Evolutionary conservation across 768 basidiomycete genomes (phyloP), one percentile per base, ranked within the genome.

Genomic region (Kwoniella pini): DNA sequence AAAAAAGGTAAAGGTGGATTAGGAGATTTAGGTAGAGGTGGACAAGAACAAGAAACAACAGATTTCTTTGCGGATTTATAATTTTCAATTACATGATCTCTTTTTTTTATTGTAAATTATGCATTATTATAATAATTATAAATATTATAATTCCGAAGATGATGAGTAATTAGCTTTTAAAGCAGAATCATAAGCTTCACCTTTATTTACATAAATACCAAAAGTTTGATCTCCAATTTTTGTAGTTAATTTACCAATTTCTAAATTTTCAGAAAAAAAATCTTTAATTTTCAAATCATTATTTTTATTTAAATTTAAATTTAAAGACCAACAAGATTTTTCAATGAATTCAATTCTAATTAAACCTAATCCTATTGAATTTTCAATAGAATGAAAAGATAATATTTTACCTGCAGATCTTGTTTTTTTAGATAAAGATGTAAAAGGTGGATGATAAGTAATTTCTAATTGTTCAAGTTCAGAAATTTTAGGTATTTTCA

Each of bases 311-410:
- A n/a, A n/a, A n/a, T n/a, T n/a, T n/a, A n/a, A n/a, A n/a, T n/a
- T n/a, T n/a, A n/a, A n/a, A 17, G 54, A 48, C 62, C 71, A 70
- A 63, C 67, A 74, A 2, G 68, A 60, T 40, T 81, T 83, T 13
- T 84, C 82, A 1, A 86, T 83, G 66, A 91, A 88, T 72, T 94
- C 91, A 9, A 91, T 78, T 2, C 92, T 84, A 44, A 96, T 77
- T 28, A 95, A 81, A 1, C 89, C 92, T 3, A 96, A 81, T 0
- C 90, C 93, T 17, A 88, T 79, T 9, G 24, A 27, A 1, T 85
- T 81, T 15, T 80, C 71, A 2, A 42, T 42, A 6, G 61, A 45
- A 55, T 72, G 75, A 11, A 79, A 69, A 6, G 85, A 84, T 36
- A 83, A 86, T 45, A 96, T 81, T 36, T 91, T 82, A 66, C 87